Evolutionary conservation across 106 monocot genomes (phyloP).

Genomic region (Posidonia australis): DNA sequence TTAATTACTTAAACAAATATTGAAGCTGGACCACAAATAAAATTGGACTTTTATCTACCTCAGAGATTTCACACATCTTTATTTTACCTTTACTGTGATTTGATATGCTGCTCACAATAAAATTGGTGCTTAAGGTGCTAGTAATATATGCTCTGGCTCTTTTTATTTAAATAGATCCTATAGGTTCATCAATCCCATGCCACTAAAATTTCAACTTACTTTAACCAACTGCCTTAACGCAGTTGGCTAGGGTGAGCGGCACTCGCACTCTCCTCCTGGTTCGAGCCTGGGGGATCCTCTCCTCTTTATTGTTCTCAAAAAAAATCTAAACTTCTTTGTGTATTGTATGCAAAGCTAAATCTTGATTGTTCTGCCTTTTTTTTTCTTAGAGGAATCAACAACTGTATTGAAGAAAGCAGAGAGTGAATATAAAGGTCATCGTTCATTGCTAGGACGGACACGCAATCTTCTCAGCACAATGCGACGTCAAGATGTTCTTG

Average conservation of each 20-base stretch:
- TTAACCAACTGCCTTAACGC: no score
- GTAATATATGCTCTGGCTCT: neutral
- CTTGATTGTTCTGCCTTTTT: neutral
- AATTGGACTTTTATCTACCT: neutral
- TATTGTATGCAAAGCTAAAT: neutral
- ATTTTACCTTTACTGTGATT: neutral
- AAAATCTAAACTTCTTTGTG: neutral
- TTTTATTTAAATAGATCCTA: no score
- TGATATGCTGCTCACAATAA: neutral
- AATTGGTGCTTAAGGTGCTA: neutral
- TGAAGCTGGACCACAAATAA: neutral
- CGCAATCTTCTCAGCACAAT: conserved; percentile 71
- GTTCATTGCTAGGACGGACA: conserved; percentile 75
- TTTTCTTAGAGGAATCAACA: conserved; percentile 71
- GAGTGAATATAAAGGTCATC: conserved; percentile 86
- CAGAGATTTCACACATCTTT: neutral
- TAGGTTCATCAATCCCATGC: no score
- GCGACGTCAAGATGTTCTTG: conserved; percentile 84
- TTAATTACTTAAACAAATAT: no score
- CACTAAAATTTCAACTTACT: no score
- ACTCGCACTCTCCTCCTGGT: no score
- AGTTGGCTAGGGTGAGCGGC: no score
- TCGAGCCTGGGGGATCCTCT: no score
- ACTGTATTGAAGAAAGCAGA: conserved; percentile 78
- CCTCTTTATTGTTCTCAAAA: no score